These are phyloP conservation scores for Globisporangium abappressorium DNA, from an alignment of 352 stramenopile species.

Conservation along the genomic window DNA sequence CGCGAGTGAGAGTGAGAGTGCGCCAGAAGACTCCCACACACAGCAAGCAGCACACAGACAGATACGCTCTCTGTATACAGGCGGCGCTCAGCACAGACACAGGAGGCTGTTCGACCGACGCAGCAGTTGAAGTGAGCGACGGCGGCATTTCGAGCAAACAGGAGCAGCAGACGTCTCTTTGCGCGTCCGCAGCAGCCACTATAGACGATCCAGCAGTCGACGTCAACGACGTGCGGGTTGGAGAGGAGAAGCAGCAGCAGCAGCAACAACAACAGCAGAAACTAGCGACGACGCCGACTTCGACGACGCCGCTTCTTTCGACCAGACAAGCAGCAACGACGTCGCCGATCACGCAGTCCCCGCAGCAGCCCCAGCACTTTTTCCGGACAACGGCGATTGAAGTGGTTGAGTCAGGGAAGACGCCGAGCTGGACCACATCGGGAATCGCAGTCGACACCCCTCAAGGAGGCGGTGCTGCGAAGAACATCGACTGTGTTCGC, in stretches of 20 bases:
- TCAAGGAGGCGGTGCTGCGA: constrained; percentile 18
- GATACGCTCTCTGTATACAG: not conserved
- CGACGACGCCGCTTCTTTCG: constrained; percentile 17
- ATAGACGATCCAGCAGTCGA: constrained; percentile 44
- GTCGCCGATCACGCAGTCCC: constrained; percentile 22
- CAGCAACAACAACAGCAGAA: constrained; percentile 23
- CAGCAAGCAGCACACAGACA: not conserved
- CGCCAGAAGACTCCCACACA: not conserved
- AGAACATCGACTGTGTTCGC: constrained; percentile 33
- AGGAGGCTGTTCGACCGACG: not conserved
- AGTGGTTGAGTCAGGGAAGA: constrained; percentile 50
- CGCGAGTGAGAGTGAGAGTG: not conserved
- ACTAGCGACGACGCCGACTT: constrained; percentile 15
- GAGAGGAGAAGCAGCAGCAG: constrained; percentile 25
- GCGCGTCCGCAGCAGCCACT: constrained; percentile 16
- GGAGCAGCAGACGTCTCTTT: not conserved
- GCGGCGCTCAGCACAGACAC: not conserved
- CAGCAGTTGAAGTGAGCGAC: constrained; percentile 10
- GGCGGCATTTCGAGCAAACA: constrained; percentile 1
- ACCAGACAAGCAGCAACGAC: constrained; percentile 12
- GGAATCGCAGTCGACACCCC: constrained; percentile 28
- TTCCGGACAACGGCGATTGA: constrained; percentile 47
- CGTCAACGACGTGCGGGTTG: constrained; percentile 29
- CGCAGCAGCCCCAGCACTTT: constrained; percentile 19
- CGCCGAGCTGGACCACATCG: constrained; percentile 28